Percentiles rank a stretch among this genome's conserved stretches.
Evolutionary conservation across 345 rosid genomes (phyloP).

Genomic region (Sisymbrium altissimum): DNA sequence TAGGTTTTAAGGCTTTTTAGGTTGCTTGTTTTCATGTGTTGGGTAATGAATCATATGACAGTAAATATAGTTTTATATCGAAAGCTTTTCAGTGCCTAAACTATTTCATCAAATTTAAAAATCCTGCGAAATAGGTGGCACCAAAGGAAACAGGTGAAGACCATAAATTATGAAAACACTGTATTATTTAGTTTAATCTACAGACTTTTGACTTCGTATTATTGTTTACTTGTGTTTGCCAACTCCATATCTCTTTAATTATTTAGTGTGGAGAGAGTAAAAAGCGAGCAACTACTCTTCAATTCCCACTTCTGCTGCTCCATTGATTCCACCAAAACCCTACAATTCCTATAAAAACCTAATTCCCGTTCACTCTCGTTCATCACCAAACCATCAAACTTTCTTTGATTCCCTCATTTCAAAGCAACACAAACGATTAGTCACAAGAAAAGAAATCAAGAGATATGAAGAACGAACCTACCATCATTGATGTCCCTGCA

Average conservation of each 20-base stretch:
- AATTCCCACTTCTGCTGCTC: conserved; percentile 25
- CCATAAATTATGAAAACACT: not conserved
- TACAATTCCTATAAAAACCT: conserved; percentile 15
- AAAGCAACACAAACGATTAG: not conserved
- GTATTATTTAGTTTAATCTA: not conserved
- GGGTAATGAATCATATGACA: conserved; percentile 17
- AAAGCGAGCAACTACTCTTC: conserved; percentile 33
- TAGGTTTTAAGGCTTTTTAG: conserved; percentile 19
- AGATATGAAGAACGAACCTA: conserved; percentile 29
- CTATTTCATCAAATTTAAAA: not conserved
- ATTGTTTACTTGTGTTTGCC: conserved; percentile 10
- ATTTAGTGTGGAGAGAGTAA: conserved; percentile 18
- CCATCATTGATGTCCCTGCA: conserved; percentile 32
- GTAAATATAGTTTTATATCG: conserved; percentile 25
- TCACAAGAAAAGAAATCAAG: conserved; percentile 15
- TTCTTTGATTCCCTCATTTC: not conserved
- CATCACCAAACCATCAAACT: conserved; percentile 21
- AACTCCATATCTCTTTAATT: conserved; percentile 21
- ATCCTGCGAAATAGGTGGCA: not conserved
- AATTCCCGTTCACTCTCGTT: not conserved
- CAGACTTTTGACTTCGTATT: conserved; percentile 6
- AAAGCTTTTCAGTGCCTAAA: not conserved
- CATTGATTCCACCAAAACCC: conserved; percentile 25
- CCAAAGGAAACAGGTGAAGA: not conserved
- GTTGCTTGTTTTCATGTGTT: conserved; percentile 24